phyloP scores from a whole-genome alignment of 805 yeast species.

The Kuraishia borneana region DNA sequence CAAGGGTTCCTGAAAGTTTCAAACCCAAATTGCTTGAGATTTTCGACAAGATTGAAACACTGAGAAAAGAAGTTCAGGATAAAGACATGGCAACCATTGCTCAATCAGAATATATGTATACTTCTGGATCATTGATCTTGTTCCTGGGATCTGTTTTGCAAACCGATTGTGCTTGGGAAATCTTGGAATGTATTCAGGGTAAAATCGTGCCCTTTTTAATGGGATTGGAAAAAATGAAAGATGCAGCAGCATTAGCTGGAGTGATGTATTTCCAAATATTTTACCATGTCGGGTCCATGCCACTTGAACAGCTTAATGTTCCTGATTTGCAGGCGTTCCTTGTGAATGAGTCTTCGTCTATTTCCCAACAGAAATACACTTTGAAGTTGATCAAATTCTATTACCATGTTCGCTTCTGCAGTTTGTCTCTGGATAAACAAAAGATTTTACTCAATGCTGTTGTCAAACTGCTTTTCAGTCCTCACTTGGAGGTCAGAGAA shows the following conservation, averaged over 20 bases:
- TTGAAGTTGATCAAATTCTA: slow-evolving; percentile 63
- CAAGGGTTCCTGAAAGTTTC: slow-evolving; percentile 19
- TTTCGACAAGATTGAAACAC: slow-evolving; percentile 31
- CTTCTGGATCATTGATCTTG: slow-evolving; percentile 52
- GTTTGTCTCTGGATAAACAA: slow-evolving; percentile 36
- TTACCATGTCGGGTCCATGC: background rate
- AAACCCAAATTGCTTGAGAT: slow-evolving; percentile 25
- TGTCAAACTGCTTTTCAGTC: slow-evolving; percentile 41
- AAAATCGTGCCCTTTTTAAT: slow-evolving; percentile 62
- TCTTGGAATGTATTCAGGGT: slow-evolving; percentile 38
- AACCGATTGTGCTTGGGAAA: slow-evolving; percentile 40
- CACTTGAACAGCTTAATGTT: background rate
- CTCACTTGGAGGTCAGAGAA: slow-evolving; percentile 65
- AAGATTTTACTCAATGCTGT: slow-evolving; percentile 38
- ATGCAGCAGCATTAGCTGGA: slow-evolving; percentile 64
- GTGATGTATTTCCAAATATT: slow-evolving; percentile 33
- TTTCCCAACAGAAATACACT: slow-evolving; percentile 52
- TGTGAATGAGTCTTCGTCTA: slow-evolving; percentile 14
- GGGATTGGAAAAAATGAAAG: slow-evolving; percentile 55
- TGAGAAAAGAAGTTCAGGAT: slow-evolving; percentile 22
- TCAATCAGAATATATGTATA: slow-evolving; percentile 49
- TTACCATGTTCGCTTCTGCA: slow-evolving; percentile 56
- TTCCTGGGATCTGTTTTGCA: slow-evolving; percentile 45
- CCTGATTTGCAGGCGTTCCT: background rate
- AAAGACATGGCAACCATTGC: slow-evolving; percentile 37